phyloP scores from a whole-genome alignment of 1,139 yeast species.

The Debaryomyces subglobosus region DNA sequence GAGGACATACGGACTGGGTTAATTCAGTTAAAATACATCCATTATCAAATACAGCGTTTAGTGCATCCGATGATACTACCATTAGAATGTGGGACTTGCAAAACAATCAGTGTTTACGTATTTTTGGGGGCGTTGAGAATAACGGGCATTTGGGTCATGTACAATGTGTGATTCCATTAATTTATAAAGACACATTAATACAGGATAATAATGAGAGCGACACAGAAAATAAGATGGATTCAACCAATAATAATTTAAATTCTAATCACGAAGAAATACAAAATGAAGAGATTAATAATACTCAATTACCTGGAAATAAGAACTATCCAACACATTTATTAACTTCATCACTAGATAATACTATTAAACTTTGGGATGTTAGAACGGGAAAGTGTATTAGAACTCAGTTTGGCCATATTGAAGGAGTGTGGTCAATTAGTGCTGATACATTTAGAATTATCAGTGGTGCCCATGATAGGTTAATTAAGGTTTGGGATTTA shows the following conservation, averaged over 20 bases:
- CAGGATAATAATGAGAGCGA: conserved; percentile 42
- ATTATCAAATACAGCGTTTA: conserved; percentile 74
- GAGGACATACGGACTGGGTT: conserved; percentile 95
- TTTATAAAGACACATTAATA: conserved; percentile 55
- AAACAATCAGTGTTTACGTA: conserved; percentile 75
- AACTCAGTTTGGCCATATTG: conserved; percentile 96
- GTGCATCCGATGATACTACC: conserved; percentile 90
- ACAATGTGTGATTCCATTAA: conserved; percentile 84
- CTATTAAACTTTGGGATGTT: conserved; percentile 92
- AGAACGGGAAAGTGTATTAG: conserved; percentile 83
- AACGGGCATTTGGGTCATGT: conserved; percentile 84
- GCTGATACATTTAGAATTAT: conserved; percentile 94
- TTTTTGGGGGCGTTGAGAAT: conserved; percentile 74
- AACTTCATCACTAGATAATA: conserved; percentile 89
- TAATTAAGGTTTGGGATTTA: conserved; percentile 92
- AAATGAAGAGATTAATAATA: conserved; percentile 26
- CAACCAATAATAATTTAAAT: conserved; percentile 2
- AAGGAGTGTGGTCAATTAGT: conserved; percentile 96
- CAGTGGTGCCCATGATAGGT: conserved; percentile 90
- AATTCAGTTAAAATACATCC: conserved; percentile 87
- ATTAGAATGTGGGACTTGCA: conserved; percentile 93
- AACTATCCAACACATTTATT: conserved; percentile 76
- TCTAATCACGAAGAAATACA: conserved; percentile 3
- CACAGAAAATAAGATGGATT: conserved; percentile 7
- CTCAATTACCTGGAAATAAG: conserved; percentile 27